Base-by-base conservation (phyloP, 768 basidiomycete genomes). In the Trametes villosa region DNA sequence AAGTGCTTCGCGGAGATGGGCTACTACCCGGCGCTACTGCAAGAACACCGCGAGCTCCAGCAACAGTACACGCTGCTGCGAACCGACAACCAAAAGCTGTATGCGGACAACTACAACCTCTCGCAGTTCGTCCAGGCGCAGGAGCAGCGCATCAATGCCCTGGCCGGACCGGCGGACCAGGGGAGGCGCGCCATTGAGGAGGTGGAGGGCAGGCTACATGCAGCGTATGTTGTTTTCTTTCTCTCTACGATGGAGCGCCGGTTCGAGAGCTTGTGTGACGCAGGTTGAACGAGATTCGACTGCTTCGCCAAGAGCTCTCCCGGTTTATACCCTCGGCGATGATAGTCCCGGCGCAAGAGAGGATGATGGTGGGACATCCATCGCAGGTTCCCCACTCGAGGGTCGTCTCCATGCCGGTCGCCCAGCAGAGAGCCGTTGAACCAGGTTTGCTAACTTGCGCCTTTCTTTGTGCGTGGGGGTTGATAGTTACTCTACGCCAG, bases 1-100 rank as follows among this genome's bases (percentile, higher is more conserved):
- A 49, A 49, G n/a, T 64, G 62, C 57, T 47, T 70, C 26, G 22
- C 58, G 8, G 69, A 70, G 45, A 46, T 69, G 34, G 82, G 81
- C 13, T 82, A 82, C 67, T 74, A 73, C 62, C 77, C 81, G 20
- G 74, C 76, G 7, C 74, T 83, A 59, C 53, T 74, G 4, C 74
- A 73, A 46, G 78, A 70, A 33, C 49, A 84, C 31, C 71, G 71
- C 30, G 49, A 64, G 1, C 60, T 76, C 18, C 59, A 78, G 31
- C 75, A 79, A 50, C 60, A 64, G 70, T 63, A 51, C 53, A 55
- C 41, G n/a, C 56, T 63, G 8, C 53, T 71, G 26, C 36, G 59
- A 17, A 33, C 33, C 38, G 68, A 74, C 9, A 76, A 76, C 41
- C 40, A 66, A 53, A 75, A 70, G 56, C 59, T 81, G 38, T 79